Percentiles rank a stretch among this genome's conserved stretches.
Evolutionary conservation across 2,329 filamentous ascomycete genomes (phyloP).

Genomic region (Kalmusia sp.): DNA sequence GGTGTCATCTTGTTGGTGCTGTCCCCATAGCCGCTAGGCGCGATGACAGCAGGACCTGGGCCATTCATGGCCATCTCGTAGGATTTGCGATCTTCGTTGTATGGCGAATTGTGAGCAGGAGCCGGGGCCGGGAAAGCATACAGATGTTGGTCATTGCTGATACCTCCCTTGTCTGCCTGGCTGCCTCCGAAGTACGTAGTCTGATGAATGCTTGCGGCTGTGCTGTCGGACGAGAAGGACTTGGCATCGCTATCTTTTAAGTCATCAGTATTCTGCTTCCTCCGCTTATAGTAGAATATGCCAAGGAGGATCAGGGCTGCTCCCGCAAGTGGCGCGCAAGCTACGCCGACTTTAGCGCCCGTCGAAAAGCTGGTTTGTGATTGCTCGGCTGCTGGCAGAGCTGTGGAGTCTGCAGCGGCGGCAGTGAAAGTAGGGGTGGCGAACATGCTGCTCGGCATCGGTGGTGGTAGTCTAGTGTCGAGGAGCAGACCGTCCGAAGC

Average conservation of each 20-base stretch:
- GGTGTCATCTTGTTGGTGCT: conserved; percentile 3
- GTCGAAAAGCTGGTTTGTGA: conserved; percentile 6
- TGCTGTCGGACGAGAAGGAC: conserved; percentile 12
- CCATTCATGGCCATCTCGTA: conserved; percentile 9
- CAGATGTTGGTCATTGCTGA: conserved; percentile 17
- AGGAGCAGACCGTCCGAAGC: background rate
- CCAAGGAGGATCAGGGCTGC: conserved; percentile 20
- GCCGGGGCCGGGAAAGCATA: conserved; percentile 4
- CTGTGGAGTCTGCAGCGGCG: background rate
- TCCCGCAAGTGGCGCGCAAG: conserved; percentile 29
- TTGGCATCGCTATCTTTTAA: conserved; percentile 22
- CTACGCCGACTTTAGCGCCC: conserved; percentile 30
- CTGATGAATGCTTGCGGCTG: conserved; percentile 4
- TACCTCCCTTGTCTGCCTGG: conserved; percentile 11
- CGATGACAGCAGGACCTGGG: conserved; percentile 9
- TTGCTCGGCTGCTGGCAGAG: background rate
- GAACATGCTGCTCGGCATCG: background rate
- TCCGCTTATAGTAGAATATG: conserved; percentile 28
- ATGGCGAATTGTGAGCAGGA: conserved; percentile 6
- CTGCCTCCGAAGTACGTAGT: conserved; percentile 9
- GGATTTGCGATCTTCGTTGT: conserved; percentile 2
- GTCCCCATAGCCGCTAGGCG: background rate
- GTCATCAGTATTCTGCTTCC: conserved; percentile 7
- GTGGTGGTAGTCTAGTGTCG: conserved; percentile 2
- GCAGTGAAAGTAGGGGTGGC: background rate